phyloP scores from a whole-genome alignment of 768 basidiomycete genomes.

The Pleurotus ostreatus region DNA sequence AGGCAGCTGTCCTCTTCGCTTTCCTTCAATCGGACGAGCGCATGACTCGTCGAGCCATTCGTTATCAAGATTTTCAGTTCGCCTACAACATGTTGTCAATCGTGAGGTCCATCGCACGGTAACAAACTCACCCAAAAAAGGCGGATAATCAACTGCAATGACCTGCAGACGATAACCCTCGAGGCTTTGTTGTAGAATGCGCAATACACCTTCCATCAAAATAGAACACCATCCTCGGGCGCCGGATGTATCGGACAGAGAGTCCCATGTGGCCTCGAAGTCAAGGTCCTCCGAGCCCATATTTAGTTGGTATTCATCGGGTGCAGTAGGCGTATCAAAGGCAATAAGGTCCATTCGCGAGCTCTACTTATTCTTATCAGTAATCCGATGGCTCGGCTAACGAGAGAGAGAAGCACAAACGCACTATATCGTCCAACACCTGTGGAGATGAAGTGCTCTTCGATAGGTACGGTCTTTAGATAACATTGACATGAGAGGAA shows the following conservation, averaged over 20 bases:
- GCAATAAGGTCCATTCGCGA: slow-evolving; percentile 59
- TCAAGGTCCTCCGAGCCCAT: slow-evolving; percentile 19
- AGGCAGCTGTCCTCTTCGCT: slow-evolving; percentile 68
- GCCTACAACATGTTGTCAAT: slow-evolving; percentile 32
- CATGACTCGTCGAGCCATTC: slow-evolving; percentile 19
- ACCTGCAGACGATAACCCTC: slow-evolving; percentile 40
- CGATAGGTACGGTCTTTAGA: not conserved
- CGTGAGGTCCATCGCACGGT: slow-evolving; percentile 14
- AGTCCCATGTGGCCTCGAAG: slow-evolving; percentile 59
- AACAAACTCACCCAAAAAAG: slow-evolving; percentile 52
- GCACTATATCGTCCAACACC: slow-evolving; percentile 4
- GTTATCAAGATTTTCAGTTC: slow-evolving; percentile 60
- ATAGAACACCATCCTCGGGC: slow-evolving; percentile 69
- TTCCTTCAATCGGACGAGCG: slow-evolving; percentile 49
- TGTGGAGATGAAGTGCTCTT: slow-evolving; percentile 1
- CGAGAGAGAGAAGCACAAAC: not conserved
- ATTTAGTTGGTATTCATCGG: slow-evolving; percentile 31
- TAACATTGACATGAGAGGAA: not conserved
- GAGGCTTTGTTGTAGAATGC: slow-evolving; percentile 44
- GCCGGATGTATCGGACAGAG: slow-evolving; percentile 34
- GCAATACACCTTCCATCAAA: slow-evolving; percentile 49
- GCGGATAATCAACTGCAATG: slow-evolving; percentile 47
- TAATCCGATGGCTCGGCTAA: not conserved
- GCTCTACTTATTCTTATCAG: slow-evolving; percentile 18
- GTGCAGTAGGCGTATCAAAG: slow-evolving; percentile 67